Evolutionary conservation across 176 grass and related monocot species (phyloP).

Genomic region (Carex myosuroides): DNA sequence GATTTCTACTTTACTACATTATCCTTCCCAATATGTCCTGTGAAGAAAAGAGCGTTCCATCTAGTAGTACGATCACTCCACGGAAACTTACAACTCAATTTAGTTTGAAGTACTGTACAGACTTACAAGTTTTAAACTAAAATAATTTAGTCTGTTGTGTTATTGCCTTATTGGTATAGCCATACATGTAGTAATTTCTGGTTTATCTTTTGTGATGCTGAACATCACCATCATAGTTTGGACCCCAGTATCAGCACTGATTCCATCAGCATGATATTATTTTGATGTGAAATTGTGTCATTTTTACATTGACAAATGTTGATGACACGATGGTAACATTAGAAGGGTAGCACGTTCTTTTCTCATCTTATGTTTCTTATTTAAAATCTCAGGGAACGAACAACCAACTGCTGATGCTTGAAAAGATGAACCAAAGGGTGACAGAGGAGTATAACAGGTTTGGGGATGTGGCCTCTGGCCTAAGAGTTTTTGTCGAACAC

Average conservation of each 20-base stretch:
- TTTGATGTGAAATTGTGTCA: neutral
- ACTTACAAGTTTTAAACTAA: neutral
- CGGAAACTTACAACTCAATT: neutral
- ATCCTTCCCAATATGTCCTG: neutral
- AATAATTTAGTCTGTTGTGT: neutral
- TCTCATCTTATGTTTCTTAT: neutral
- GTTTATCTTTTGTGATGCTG: neutral
- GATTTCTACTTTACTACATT: neutral
- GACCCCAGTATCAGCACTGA: neutral
- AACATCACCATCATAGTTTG: neutral
- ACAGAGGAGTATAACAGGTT: slow-evolving; percentile 61
- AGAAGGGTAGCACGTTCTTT: neutral
- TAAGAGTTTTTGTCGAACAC: slow-evolving; percentile 88
- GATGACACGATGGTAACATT: neutral
- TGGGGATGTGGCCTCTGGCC: slow-evolving; percentile 68
- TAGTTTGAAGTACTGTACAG: neutral
- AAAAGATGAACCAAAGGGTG: slow-evolving; percentile 74
- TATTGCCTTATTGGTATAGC: neutral
- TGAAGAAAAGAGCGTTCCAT: neutral
- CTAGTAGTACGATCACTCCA: neutral
- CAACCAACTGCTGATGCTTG: slow-evolving; percentile 61
- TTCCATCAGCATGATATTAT: neutral
- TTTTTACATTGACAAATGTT: neutral
- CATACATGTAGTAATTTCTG: neutral
- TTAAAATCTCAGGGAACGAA: slow-evolving; percentile 56